A percentile compares a stretch with the other conserved stretches of the same genome.
These are phyloP conservation scores for Penicillium nordicum DNA, from an alignment of 2,329 filamentous ascomycete genomes.

Conservation along the genomic window DNA sequence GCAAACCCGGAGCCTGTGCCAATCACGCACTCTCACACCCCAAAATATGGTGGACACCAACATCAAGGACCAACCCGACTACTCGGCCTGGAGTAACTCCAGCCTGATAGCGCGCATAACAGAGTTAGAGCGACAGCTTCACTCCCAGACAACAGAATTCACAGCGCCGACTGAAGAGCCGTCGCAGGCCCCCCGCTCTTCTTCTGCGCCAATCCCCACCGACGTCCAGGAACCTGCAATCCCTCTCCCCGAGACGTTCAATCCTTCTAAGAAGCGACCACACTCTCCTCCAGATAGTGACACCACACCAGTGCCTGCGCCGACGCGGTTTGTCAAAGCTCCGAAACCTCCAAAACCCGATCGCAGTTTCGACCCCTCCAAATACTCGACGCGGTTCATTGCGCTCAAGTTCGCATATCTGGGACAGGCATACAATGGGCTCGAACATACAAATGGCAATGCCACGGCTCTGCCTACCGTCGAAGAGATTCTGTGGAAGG, in stretches of 20 bases:
- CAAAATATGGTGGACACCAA: conserved; percentile 24
- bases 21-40: conserved; percentile 13
- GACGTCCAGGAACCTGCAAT: conserved; percentile 22
- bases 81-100: conserved; percentile 65
- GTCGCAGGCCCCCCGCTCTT: not conserved
- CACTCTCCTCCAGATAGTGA: conserved; percentile 21
- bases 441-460: conserved; percentile 77
- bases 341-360: conserved; percentile 4
- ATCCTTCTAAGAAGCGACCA: conserved; percentile 16
- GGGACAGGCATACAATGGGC: conserved; percentile 86
- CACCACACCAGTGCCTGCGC: conserved; percentile 22
- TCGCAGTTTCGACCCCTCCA: conserved; percentile 68
- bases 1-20: conserved; percentile 12
- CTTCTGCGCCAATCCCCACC: conserved; percentile 12
- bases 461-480: conserved; percentile 71
- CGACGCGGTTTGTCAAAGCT: conserved; percentile 40
- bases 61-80: conserved; percentile 41
- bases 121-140: conserved; percentile 64
- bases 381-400: conserved; percentile 78
- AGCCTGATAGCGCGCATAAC: conserved; percentile 66
- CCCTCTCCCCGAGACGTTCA: conserved; percentile 7
- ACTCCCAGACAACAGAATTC: conserved; percentile 45
- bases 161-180: conserved; percentile 10
- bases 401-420: conserved; percentile 93
- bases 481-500: conserved; percentile 92